Conservation (phyloP, 2,329 filamentous ascomycete genomes). For the Xylariales sp. region DNA sequence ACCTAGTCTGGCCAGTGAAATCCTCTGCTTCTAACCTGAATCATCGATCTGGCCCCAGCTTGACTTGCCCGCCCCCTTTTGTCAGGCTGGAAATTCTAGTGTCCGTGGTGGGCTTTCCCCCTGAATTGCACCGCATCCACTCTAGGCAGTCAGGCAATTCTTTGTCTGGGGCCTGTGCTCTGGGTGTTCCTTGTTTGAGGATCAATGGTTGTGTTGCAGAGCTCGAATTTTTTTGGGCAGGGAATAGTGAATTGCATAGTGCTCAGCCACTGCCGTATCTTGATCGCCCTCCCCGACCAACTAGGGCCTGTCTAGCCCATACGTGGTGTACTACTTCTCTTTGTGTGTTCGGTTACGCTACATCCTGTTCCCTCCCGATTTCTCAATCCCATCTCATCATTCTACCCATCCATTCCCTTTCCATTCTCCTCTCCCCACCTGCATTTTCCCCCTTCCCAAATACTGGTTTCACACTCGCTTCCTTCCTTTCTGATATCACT, state of each 20-base stretch:
- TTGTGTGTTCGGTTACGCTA: too few relatives aligned
- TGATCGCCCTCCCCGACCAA: constrained; percentile 6
- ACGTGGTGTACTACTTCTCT: too few relatives aligned
- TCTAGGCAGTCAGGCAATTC: too few relatives aligned
- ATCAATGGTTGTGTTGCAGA: neutral
- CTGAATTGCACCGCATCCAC: too few relatives aligned
- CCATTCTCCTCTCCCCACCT: constrained; percentile 1
- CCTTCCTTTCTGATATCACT: constrained; percentile 2
- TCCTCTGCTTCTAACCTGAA: too few relatives aligned
- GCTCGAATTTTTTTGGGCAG: neutral
- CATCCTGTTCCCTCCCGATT: constrained; percentile 5
- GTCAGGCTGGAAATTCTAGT: too few relatives aligned
- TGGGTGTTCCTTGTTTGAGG: neutral
- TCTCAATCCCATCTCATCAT: neutral
- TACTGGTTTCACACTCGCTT: constrained; percentile 6
- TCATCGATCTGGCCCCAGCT: too few relatives aligned
- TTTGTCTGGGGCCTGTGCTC: too few relatives aligned
- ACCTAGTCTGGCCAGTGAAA: too few relatives aligned
- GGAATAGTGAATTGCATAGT: neutral
- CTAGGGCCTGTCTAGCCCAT: too few relatives aligned
- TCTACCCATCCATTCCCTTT: neutral
- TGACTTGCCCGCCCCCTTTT: too few relatives aligned
- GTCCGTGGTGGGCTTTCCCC: too few relatives aligned
- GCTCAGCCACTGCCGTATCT: constrained; percentile 6
- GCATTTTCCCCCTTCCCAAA: neutral